Evolutionary conservation across 2,329 filamentous ascomycete species (phyloP).

Genomic region (Acarospora socialis): DNA sequence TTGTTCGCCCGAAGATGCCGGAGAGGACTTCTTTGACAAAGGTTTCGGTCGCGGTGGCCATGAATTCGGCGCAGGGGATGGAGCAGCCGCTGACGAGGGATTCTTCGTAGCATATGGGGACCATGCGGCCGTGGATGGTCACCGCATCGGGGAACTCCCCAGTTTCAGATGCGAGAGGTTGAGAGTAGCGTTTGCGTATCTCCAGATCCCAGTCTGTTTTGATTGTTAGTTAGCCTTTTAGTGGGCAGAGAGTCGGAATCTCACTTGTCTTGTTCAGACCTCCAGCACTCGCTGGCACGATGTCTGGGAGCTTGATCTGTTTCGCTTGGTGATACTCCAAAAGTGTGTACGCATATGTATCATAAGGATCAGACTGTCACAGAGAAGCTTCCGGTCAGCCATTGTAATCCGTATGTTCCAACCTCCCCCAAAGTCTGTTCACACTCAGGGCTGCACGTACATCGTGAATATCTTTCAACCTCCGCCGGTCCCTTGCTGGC

Average conservation of each 20-base stretch:
- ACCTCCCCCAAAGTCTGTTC: too few species aligned
- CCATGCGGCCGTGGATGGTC: slow-evolving; percentile 44
- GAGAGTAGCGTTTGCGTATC: slow-evolving; percentile 49
- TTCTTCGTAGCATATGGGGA: slow-evolving; percentile 52
- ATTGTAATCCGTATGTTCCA: too few species aligned
- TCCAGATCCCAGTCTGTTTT: slow-evolving; percentile 47
- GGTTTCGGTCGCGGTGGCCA: slow-evolving; percentile 47
- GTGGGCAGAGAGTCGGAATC: slow-evolving; percentile 19
- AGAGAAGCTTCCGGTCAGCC: slow-evolving; percentile 8
- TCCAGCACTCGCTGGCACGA: slow-evolving; percentile 54
- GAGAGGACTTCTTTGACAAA: slow-evolving; percentile 48
- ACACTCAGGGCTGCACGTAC: too few species aligned
- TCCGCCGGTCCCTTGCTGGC: slow-evolving; percentile 43
- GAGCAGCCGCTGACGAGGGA: slow-evolving; percentile 41
- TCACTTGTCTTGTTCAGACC: slow-evolving; percentile 68
- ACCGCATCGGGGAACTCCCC: slow-evolving; percentile 47
- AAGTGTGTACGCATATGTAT: slow-evolving; percentile 20
- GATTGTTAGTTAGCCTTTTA: slow-evolving; percentile 14
- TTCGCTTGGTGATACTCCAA: slow-evolving; percentile 30
- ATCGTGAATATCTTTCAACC: slow-evolving; percentile 41
- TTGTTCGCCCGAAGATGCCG: slow-evolving; percentile 38
- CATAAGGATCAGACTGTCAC: slow-evolving; percentile 24
- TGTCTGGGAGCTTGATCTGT: slow-evolving; percentile 39
- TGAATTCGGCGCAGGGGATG: slow-evolving; percentile 41
- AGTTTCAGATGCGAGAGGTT: slow-evolving; percentile 45